Evolutionary conservation across 169 alveolate species (phyloP), one percentile per base, ranked within the genome.

Genomic region (Plasmodium yoelii): DNA sequence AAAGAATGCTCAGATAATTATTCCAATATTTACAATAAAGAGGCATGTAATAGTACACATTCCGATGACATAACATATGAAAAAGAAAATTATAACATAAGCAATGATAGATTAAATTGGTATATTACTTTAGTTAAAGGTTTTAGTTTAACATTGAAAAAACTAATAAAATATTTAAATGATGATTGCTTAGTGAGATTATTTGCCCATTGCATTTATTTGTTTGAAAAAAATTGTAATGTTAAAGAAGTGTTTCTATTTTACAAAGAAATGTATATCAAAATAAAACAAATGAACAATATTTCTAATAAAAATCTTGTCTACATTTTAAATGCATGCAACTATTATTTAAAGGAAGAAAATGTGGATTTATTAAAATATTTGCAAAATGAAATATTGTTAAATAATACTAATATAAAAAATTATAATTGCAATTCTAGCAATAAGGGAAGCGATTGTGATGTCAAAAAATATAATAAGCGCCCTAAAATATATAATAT

Each of bases 141-240:
- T 8, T 86, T 69, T 59, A 59, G 70, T 53, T 53, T 1, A 69
- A 46, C 60, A 46, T 70, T 86, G 71, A 86, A 69, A 64, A 15
- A 9, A 57, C 71, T 86, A 22, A 70, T 86, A 69, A 86, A 86
- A 69, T 73, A 86, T 72, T 73, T 86, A 86, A 64, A 86, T 69
- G 91, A 86, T 24, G 91, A 86, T 47, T 46, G 87, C n/a, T 12
- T 70, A 57, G 59, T 60, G 39, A 86, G 74, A 6, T 26, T 86
- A 69, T 68, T 68, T 60, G n/a, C 68, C 39, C 47, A 51, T 49
- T 65, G 84, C 39, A 15, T 82, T 15, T 18, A 18, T 18, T 7
- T 86, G 74, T 68, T 59, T 55, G 56, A 69, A 13, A 70, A 9
- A 39, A 51, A 64, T 1, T 61, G 53, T 63, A 22, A 22, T 15